These are phyloP conservation scores for Ceriops decandra DNA, from an alignment of 345 rosid species.

Conservation along the genomic window DNA sequence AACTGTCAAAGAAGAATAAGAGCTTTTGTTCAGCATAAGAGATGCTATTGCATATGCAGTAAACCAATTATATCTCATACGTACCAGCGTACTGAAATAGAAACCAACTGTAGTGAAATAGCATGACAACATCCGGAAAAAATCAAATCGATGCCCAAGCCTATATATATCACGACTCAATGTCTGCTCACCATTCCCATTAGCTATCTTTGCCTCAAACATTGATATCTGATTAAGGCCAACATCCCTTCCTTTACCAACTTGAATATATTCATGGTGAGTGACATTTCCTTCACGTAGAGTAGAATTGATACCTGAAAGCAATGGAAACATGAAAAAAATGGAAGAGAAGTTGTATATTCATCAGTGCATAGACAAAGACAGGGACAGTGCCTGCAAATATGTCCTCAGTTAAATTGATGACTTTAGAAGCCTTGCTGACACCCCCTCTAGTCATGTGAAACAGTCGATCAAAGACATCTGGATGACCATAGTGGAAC, in stretches of 20 bases:
- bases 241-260: conserved; percentile 99
- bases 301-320: conserved; percentile 90
- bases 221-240: conserved; percentile 96
- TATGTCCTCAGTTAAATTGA: conserved; percentile 96
- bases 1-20: conserved; percentile 50
- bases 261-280: conserved; percentile 99
- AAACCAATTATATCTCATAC: conserved; percentile 8
- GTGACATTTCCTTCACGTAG: conserved; percentile 99
- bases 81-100: conserved; percentile 95
- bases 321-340: conserved; percentile 5
- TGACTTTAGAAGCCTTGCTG: conserved; percentile 94
- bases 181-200: conserved; percentile 98
- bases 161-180: conserved; percentile 91
- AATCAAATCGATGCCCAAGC: conserved; percentile 98
- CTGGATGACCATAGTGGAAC: conserved; percentile 99
- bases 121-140: conserved; percentile 95
- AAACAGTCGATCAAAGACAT: conserved; percentile 97
- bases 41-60: neutral
- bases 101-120: conserved; percentile 98
- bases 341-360: neutral
- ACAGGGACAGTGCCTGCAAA: conserved; percentile 64
- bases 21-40: conserved; percentile 4
- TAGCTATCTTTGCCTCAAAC: conserved; percentile 98
- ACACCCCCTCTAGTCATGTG: conserved; percentile 98
- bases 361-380: neutral